Evolutionary conservation across 78 protist species (phyloP), one percentile per base, ranked within the genome.

Genomic region (Protostelium mycophagum): DNA sequence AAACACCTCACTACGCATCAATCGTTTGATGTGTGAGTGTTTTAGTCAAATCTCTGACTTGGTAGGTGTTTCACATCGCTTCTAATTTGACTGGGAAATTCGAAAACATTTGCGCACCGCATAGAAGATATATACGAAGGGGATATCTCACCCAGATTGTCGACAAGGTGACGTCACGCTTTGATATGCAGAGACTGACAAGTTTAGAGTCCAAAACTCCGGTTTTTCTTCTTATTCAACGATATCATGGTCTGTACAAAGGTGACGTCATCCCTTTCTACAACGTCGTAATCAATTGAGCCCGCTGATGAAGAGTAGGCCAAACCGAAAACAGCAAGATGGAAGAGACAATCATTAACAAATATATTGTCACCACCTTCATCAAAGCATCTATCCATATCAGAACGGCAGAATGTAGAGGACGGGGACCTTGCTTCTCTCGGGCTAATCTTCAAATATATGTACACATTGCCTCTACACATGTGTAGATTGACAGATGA

Each of bases 21-120:
- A n/a, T n/a, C n/a, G n/a, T n/a, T n/a, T n/a, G n/a, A n/a, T n/a
- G n/a, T n/a, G n/a, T n/a, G n/a, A n/a, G n/a, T n/a, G n/a, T n/a
- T n/a, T n/a, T n/a, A 91, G 84, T n/a, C 83, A 0, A 86, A 51
- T 0, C 83, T 94, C 25, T 1, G 23, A 83, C 16, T 34, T 5
- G 5, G 31, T 5, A 51, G 73, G 73, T 51, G 31, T 51, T 51
- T 35, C 86, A 35, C 86, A 16, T 51, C 31, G 73, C 73, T 51
- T 51, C 73, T 5, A 51, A 51, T 51, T 51, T 51, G 73, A 83
- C 90, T 37, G 94, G 94, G 36, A 92, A 89, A 63, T 88, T 88
- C 38, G 90, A 89, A 34, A 93, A 93, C 85, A 85, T 93, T 1
- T 91, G 93, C 1, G 95, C 88, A 38, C 95, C 95, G 83, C 95